These are phyloP conservation scores for Candida nonsorbophila DNA, from an alignment of 805 yeast genomes.

Conservation along the genomic window DNA sequence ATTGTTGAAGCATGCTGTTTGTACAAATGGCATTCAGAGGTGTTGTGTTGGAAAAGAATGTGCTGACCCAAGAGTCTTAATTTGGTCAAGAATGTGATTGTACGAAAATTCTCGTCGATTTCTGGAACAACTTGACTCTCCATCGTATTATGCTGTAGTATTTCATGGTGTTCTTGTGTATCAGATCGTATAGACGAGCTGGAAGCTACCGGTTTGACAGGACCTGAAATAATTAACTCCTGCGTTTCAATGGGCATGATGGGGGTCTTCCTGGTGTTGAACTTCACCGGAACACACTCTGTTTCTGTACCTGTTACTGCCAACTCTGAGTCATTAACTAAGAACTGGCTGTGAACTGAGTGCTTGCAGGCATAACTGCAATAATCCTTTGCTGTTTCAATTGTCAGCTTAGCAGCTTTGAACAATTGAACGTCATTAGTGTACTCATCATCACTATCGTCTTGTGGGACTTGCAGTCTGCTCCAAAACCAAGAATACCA, in stretches of 20 bases:
- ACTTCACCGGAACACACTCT: slow-evolving; percentile 27
- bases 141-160: not conserved
- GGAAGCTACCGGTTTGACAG: slow-evolving; percentile 3
- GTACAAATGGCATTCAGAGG: slow-evolving; percentile 24
- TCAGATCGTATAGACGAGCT: slow-evolving; percentile 2
- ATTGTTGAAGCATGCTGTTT: slow-evolving; percentile 6
- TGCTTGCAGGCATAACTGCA: slow-evolving; percentile 29
- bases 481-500: slow-evolving; percentile 26
- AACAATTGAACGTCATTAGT: slow-evolving; percentile 20
- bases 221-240: too few relatives aligned
- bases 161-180: not conserved
- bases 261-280: slow-evolving; percentile 25
- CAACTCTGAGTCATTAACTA: slow-evolving; percentile 18
- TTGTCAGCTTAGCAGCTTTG: slow-evolving; percentile 23
- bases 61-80: slow-evolving; percentile 18
- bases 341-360: slow-evolving; percentile 9
- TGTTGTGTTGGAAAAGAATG: slow-evolving; percentile 14
- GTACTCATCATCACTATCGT: slow-evolving; percentile 14
- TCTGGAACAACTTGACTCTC: slow-evolving; percentile 12
- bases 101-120: slow-evolving; percentile 18
- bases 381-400: slow-evolving; percentile 27
- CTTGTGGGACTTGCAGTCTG: slow-evolving; percentile 7
- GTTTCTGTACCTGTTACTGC: slow-evolving; percentile 31
- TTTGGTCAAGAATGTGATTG: slow-evolving; percentile 17
- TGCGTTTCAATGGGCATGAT: slow-evolving; percentile 29